Evolutionary conservation across 2,329 filamentous ascomycete genomes (phyloP), one percentile per base, ranked within the genome.

Genomic region (Trichoderma lentiforme): DNA sequence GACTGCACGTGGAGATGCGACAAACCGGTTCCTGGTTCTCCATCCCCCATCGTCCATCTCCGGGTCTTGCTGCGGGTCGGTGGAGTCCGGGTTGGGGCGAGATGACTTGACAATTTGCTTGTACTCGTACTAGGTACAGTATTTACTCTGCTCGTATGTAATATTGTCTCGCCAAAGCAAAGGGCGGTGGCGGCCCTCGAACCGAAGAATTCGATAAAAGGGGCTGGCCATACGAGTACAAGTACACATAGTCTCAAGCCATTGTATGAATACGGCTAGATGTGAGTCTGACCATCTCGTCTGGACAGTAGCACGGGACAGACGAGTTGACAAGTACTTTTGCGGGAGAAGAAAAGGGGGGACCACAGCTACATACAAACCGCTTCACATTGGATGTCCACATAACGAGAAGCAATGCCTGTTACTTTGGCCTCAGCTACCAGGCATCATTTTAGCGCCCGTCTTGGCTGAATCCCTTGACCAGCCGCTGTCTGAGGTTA

Each of bases 391-490:
- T 0, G 2, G 11, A 36, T n/a, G 18, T 28, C 8, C 15, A 18
- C 26, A 39, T 18, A 39, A 21, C n/a, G 43, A 8, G 43, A 47
- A n/a, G 14, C 36, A 8, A 39, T 39, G 36, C 36, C 36, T 39
- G 6, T 39, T 39, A 12, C 61, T 30, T 47, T 43, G 32, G 18
- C 61, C 21, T 28, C 43, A 65, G 21, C n/a, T 32, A 53, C 63
- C 47, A 66, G 51, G 47, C 21, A 30, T 66, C 51, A 32, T 47
- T 68, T 69, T 69, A 69, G 66, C 66, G 66, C 66, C 66, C 56
- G 56, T 15, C 56, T 47, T 51, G 56, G 65, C 30, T 34, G 21
- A 39, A 34, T 65, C n/a, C 63, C 63, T 51, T 47, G 26, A 24
- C 34, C 9, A 21, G 26, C 30, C 30, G 26, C 63, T 26, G 32